Evolutionary conservation across 2,329 filamentous ascomycete genomes (phyloP), one percentile per base, ranked within the genome.

Genomic region (Chrysoporthe cubensis): DNA sequence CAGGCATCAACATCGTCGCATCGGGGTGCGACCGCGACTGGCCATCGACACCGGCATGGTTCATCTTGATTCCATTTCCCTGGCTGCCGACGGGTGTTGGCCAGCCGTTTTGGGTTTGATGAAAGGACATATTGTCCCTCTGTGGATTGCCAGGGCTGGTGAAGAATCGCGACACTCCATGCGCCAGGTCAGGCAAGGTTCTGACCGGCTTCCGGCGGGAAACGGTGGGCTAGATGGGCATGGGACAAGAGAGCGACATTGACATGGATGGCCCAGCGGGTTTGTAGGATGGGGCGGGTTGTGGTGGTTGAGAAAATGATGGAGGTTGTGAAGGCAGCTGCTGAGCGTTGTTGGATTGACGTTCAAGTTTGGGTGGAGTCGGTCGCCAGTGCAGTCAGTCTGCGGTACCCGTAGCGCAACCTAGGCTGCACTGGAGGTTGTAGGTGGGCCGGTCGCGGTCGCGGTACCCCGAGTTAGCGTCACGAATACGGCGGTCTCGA

Each of bases 81-180:
- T 84, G 80, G 75, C 82, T 80, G 70, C 82, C 77, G 71, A 84
- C 83, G 74, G 88, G 85, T 74, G 88, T 84, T 71, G 85, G 85
- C 90, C 90, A 91, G 84, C 80, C 77, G 73, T 85, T 81, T 82
- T 90, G 87, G 81, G 88, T 85, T 81, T 89, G 89, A 80, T 85
- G 82, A 81, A 89, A 82, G 79, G 89, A 89, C 88, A 91, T 91
- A 79, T 80, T 85, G 79, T 78, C 79, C 80, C 80, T 76, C 78
- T 77, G 78, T 80, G 82, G 80, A 83, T 83, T 78, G 79, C 80
- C 80, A 79, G 80, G 81, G 66, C 78, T 75, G 77, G 78, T 73
- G 77, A 80, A 59, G 78, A 79, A 80, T 78, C 76, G 80, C 54
- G 60, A 69, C 84, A 80, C 84, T 84, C 85, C 85, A 87, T 87